Percentiles rank a stretch among this genome's conserved stretches.
Conservation (phyloP, 2,329 filamentous ascomycete species). For the Botryotinia narcissicola region DNA sequence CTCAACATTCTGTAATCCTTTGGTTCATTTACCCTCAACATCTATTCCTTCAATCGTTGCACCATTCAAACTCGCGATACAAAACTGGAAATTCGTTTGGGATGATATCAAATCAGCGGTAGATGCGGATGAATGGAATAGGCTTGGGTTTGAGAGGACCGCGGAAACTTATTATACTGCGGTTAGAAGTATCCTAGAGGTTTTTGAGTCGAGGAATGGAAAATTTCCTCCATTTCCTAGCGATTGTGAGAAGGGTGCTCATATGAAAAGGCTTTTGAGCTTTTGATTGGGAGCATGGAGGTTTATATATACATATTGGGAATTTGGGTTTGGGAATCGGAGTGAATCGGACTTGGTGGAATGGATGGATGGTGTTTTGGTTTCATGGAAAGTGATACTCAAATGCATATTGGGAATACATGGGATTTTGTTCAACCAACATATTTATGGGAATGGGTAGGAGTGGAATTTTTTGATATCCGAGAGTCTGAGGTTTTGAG, state of each 20-base stretch:
- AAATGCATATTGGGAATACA: neutral
- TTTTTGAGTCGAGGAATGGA: conserved; percentile 32
- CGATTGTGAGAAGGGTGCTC: conserved; percentile 36
- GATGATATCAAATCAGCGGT: conserved; percentile 30
- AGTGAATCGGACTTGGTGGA: neutral
- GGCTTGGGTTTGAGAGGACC: conserved; percentile 35
- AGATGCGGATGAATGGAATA: conserved; percentile 32
- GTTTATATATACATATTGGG: neutral
- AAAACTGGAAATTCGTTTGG: conserved; percentile 37
- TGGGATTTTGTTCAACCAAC: neutral
- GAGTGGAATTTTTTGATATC: neutral
- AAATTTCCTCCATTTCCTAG: conserved; percentile 32
- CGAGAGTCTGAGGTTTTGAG: neutral
- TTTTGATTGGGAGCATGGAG: conserved; percentile 21
- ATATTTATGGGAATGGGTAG: neutral
- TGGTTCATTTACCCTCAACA: conserved; percentile 26
- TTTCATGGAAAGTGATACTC: neutral
- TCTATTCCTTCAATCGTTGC: conserved; percentile 24
- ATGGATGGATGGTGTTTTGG: neutral
- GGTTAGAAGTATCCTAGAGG: conserved; percentile 27
- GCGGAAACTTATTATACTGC: conserved; percentile 36
- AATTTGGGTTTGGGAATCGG: neutral
- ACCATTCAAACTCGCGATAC: conserved; percentile 34
- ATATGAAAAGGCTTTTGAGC: conserved; percentile 34
- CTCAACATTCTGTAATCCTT: conserved; percentile 33